Evolutionary conservation across 192 early-diverging fungal genomes (phyloP).

Genomic region (Coemansia sp.): DNA sequence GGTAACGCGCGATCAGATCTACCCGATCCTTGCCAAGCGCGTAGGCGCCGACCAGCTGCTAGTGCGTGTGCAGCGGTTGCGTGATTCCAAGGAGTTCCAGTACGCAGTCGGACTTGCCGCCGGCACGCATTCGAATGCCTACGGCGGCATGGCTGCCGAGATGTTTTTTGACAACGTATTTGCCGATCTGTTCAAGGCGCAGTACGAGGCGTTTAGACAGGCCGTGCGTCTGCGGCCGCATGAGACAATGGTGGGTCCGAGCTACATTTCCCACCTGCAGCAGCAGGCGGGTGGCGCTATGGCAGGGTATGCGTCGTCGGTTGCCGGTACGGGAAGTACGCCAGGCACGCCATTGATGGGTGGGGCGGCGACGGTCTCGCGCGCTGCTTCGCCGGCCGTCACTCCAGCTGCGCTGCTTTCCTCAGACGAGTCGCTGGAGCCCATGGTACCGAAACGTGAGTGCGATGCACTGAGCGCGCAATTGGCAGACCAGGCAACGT

Average conservation of each 20-base stretch:
- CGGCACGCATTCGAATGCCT: slow-evolving; percentile 61
- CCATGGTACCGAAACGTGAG: slow-evolving; percentile 24
- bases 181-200: slow-evolving; percentile 80
- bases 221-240: slow-evolving; percentile 26
- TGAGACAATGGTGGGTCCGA: slow-evolving; percentile 30
- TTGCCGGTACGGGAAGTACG: slow-evolving; percentile 13
- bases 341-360: slow-evolving; percentile 34
- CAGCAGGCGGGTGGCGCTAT: slow-evolving; percentile 14
- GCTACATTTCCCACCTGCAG: slow-evolving; percentile 29
- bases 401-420: slow-evolving; percentile 2
- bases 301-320: slow-evolving; percentile 24
- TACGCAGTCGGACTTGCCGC: slow-evolving; percentile 64
- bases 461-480: slow-evolving; percentile 22
- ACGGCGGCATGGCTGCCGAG: slow-evolving; percentile 59
- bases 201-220: slow-evolving; percentile 61
- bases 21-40: slow-evolving; percentile 80
- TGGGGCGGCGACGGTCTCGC: slow-evolving; percentile 15
- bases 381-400: slow-evolving; percentile 25
- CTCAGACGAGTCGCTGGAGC: slow-evolving; percentile 10
- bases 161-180: slow-evolving; percentile 82
- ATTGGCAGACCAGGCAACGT: slow-evolving; percentile 21
- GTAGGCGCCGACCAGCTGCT: slow-evolving; percentile 85
- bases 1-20: slow-evolving; percentile 66
- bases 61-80: slow-evolving; percentile 77
- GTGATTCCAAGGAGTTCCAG: slow-evolving; percentile 80